Evolutionary conservation across 805 yeast genomes (phyloP).

Genomic region (Wickerhamiella nectarea): DNA sequence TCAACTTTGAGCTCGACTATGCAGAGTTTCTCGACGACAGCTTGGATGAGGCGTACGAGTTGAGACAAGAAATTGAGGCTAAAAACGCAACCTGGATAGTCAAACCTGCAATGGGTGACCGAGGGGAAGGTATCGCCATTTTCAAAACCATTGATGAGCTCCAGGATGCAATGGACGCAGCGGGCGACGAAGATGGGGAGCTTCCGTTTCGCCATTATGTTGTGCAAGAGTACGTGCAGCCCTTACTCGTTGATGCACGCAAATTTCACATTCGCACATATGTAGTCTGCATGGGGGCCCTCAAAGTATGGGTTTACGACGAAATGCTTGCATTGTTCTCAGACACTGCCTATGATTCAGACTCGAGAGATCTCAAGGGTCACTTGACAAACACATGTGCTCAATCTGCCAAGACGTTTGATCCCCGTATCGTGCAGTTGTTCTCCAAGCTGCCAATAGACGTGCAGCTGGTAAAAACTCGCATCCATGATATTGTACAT

Average conservation of each 20-base stretch:
- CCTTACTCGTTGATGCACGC: constrained; percentile 54
- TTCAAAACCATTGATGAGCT: constrained; percentile 68
- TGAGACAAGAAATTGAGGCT: constrained; percentile 58
- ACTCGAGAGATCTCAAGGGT: constrained; percentile 39
- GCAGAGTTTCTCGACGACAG: constrained; percentile 94
- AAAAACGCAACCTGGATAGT: constrained; percentile 66
- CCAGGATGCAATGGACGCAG: constrained; percentile 70
- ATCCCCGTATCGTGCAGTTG: constrained; percentile 40
- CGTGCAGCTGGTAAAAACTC: constrained; percentile 24
- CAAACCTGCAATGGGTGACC: constrained; percentile 94
- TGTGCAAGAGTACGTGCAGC: constrained; percentile 70
- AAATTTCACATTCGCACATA: constrained; percentile 87
- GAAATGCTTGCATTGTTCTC: constrained; percentile 78
- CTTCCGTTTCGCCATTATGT: constrained; percentile 76
- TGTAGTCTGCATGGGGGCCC: constrained; percentile 58
- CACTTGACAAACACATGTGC: constrained; percentile 92
- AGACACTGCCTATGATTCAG: constrained; percentile 32
- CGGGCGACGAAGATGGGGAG: constrained; percentile 45
- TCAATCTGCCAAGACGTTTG: constrained; percentile 37
- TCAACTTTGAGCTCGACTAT: constrained; percentile 75
- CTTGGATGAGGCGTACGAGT: constrained; percentile 80
- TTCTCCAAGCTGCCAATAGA: constrained; percentile 43
- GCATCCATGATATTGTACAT: constrained; percentile 42
- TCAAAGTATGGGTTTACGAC: constrained; percentile 66
- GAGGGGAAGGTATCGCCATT: constrained; percentile 87